phyloP scores from a whole-genome alignment of 164 flowering plant genomes.

The Litsea cubeba region DNA sequence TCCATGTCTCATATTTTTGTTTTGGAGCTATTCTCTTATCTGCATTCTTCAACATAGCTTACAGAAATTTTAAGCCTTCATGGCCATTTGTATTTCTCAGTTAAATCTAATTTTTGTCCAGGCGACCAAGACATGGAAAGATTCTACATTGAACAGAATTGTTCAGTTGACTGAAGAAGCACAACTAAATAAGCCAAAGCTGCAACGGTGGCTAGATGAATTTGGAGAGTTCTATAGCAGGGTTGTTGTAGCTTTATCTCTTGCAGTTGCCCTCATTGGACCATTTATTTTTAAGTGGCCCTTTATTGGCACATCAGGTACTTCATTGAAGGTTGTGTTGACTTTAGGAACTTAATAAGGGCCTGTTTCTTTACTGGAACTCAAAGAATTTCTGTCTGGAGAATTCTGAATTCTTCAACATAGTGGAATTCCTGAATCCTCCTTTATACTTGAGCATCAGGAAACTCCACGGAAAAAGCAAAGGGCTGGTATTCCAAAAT shows the following conservation, averaged over 20 bases:
- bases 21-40: not conserved
- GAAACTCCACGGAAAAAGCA: too few relatives aligned
- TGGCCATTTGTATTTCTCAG: not conserved
- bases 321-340: conserved; percentile 5
- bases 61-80: not conserved
- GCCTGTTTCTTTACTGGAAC: too few relatives aligned
- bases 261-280: conserved; percentile 79
- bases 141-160: conserved; percentile 81
- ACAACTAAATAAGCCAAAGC: conserved; percentile 81
- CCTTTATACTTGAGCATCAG: too few relatives aligned
- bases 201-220: conserved; percentile 97
- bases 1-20: not conserved
- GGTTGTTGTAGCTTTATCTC: conserved; percentile 77
- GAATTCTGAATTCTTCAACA: too few relatives aligned
- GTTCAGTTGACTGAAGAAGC: conserved; percentile 96
- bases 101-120: conserved; percentile 20
- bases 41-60: not conserved
- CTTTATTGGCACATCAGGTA: conserved; percentile 81
- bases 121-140: conserved; percentile 91
- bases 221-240: conserved; percentile 93
- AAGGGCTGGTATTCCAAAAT: too few relatives aligned
- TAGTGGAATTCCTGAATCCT: too few relatives aligned
- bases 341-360: not conserved
- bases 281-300: conserved; percentile 96
- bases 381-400: too few relatives aligned